These are phyloP conservation scores for Guadua angustifolia DNA, from an alignment of 176 grass and related monocot species.

Conservation along the genomic window DNA sequence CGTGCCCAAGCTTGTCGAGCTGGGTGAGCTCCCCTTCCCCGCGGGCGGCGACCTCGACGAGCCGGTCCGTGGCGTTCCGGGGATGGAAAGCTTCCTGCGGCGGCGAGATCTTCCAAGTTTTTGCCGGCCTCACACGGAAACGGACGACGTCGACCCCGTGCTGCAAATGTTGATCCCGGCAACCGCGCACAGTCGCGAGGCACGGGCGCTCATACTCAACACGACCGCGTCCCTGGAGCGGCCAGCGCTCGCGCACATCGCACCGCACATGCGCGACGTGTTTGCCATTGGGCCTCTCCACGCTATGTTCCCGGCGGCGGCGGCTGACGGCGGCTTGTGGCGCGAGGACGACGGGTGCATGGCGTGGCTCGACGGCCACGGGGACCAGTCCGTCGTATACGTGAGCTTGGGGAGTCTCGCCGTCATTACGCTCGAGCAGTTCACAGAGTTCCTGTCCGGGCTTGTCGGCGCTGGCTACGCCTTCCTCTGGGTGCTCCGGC, in stretches of 20 bases:
- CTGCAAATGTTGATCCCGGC: not conserved
- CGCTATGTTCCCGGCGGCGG: not conserved
- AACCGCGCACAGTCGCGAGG: not conserved
- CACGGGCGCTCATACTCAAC: conserved; percentile 3
- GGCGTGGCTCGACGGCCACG: conserved; percentile 59
- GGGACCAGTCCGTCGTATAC: conserved; percentile 60
- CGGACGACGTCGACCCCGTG: not conserved
- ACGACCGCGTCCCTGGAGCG: not conserved
- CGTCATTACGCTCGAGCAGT: conserved; percentile 33
- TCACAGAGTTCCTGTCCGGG: conserved; percentile 49
- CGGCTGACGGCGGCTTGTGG: conserved; percentile 42
- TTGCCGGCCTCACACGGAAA: not conserved
- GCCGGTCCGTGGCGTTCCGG: conserved; percentile 29
- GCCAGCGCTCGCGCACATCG: not conserved
- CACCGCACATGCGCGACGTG: not conserved
- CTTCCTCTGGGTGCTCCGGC: conserved; percentile 66
- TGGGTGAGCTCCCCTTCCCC: conserved; percentile 40
- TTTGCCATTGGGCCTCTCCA: not conserved
- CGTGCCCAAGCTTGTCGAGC: conserved; percentile 40
- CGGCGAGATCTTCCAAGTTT: conserved; percentile 36
- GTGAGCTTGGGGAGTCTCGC: conserved; percentile 63
- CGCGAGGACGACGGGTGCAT: conserved; percentile 45
- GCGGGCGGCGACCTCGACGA: conserved; percentile 35
- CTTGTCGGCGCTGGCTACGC: conserved; percentile 43
- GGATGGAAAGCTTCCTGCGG: conserved; percentile 43